Conservation (phyloP, 192 early-diverging fungal genomes). For the Lobulomyces angularis region DNA sequence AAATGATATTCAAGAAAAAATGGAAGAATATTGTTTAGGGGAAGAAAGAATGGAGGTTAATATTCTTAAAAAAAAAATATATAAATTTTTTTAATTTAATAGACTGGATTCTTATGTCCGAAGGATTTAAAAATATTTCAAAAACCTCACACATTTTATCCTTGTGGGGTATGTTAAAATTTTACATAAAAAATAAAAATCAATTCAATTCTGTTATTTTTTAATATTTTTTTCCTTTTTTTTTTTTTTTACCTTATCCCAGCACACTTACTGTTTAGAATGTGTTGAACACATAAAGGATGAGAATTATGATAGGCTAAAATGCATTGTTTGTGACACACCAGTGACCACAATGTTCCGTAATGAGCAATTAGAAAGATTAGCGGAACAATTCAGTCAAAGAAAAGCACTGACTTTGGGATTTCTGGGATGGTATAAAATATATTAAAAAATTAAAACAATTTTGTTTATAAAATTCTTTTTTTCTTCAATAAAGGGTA, state of each 20-base stretch:
- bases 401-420: constrained; percentile 29
- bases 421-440: constrained; percentile 38
- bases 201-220: too few species aligned
- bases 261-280: constrained; percentile 39
- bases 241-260: too few species aligned
- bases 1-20: constrained; percentile 30
- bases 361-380: constrained; percentile 32
- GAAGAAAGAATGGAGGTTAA: constrained; percentile 41
- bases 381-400: constrained; percentile 33
- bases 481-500: too few species aligned
- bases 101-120: constrained; percentile 46
- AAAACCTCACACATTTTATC: constrained; percentile 35
- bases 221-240: too few species aligned
- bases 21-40: constrained; percentile 38
- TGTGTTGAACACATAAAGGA: constrained; percentile 31
- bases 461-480: too few species aligned
- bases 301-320: constrained; percentile 39
- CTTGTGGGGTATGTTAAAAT: constrained; percentile 37
- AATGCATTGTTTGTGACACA: constrained; percentile 22
- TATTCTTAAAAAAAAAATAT: not conserved
- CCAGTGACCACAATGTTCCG: constrained; percentile 20
- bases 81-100: not conserved
- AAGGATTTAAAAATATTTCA: constrained; percentile 30
- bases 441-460: too few species aligned
- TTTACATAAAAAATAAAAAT: too few species aligned